Base-by-base conservation (phyloP, 1,139 yeast species). In the Protomyces inouyei region DNA sequence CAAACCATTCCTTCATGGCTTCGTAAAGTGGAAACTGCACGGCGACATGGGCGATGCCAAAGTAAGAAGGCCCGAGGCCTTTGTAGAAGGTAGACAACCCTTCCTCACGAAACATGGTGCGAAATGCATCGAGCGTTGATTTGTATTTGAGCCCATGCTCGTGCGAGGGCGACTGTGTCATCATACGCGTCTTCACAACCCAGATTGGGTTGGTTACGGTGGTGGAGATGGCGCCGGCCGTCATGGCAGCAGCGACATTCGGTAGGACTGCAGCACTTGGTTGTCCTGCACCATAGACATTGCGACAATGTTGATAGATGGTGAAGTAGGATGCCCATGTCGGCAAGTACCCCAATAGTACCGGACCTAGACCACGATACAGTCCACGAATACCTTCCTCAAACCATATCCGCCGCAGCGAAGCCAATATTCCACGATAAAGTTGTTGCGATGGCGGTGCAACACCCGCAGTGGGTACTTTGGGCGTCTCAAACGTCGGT, bases 1-100 rank as follows among this genome's bases (percentile, higher is more conserved):
- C 69, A 18, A 65, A 61, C 67, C 68, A 32, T 51, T 73, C 74
- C 73, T 93, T 93, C 69, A 93, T 77, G 70, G 83, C 80, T 73
- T 93, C 98, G 73, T 93, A 93, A n/a, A 91, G 85, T 23, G 98
- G 98, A 80, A 93, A 93, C 76, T 93, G 98, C 63, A 93, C 88
- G 0, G 97, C 98, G 51, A 93, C 98, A 75, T 93, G 98, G 46
- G 88, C 79, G 52, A 93, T 79, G 0, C 98, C 98, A 71, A 93
- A 84, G 66, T 92, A 79, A 0, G 97, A 92, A 0, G 98, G 97
- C 8, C 90, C 83, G 51, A 93, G 79, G 1, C 98, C 98, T 56
- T 95, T 83, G 75, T 93, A 93, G 71, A 93, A 90, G n/a, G 91
- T 92, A 55, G 78, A 73, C 0, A 87, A 21, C 0, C 98, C 98